phyloP scores from a whole-genome alignment of 441 rosid species.

The Melastoma candidum region DNA sequence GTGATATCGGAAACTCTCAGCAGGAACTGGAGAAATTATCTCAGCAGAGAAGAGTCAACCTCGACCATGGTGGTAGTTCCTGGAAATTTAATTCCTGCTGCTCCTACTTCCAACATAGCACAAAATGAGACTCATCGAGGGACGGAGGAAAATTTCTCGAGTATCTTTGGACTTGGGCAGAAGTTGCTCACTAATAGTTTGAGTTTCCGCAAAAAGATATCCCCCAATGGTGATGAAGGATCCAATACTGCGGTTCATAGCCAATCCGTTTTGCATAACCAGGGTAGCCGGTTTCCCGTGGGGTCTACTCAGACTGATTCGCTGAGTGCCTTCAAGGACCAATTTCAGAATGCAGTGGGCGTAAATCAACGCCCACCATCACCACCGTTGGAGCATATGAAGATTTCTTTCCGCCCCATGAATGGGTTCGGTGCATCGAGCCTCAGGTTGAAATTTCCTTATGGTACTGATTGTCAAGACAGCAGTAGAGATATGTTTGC shows the following conservation, averaged over 20 bases:
- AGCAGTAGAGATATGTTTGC: constrained; percentile 42
- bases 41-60: constrained; percentile 21
- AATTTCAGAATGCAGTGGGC: constrained; percentile 30
- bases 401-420: constrained; percentile 70
- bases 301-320: constrained; percentile 17
- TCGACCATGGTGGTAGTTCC: constrained; percentile 18
- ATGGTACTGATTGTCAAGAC: constrained; percentile 29
- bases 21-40: constrained; percentile 13
- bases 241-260: constrained; percentile 27
- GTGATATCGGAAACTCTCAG: constrained; percentile 16
- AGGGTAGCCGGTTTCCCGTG: constrained; percentile 22
- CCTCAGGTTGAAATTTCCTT: constrained; percentile 63
- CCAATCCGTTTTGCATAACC: constrained; percentile 28
- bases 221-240: constrained; percentile 31
- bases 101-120: constrained; percentile 22
- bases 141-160: constrained; percentile 28
- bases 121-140: constrained; percentile 28
- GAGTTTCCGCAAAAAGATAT: constrained; percentile 34
- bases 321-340: constrained; percentile 21
- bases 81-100: constrained; percentile 23
- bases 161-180: constrained; percentile 53
- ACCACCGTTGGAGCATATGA: constrained; percentile 88
- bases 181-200: constrained; percentile 45
- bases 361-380: constrained; percentile 50
- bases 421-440: constrained; percentile 53